Conservation (phyloP, 169 alveolate genomes). For the Sarcocystis neurona region DNA sequence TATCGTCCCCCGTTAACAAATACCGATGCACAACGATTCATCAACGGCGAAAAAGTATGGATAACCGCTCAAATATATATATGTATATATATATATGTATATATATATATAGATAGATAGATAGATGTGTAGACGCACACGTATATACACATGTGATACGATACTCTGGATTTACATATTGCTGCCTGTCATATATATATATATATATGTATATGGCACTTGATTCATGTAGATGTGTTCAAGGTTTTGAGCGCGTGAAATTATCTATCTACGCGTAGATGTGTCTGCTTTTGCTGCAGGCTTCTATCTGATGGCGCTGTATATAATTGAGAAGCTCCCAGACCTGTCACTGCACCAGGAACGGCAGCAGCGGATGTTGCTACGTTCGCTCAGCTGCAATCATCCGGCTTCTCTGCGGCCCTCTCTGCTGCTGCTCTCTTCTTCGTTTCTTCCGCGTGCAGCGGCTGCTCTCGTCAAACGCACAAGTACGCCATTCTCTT, state of each 20-base stretch:
- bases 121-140: background rate
- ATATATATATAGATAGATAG: background rate
- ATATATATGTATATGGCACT: background rate
- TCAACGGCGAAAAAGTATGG: no score
- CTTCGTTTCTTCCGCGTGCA: background rate
- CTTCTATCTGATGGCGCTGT: slow-evolving; percentile 2
- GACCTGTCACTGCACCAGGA: background rate
- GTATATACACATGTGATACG: background rate
- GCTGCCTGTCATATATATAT: background rate
- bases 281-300: background rate
- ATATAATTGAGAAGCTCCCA: background rate
- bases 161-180: no score
- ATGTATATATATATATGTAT: background rate
- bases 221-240: no score
- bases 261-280: background rate
- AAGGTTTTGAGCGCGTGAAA: background rate
- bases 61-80: background rate
- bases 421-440: background rate
- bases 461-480: background rate
- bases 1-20: no score
- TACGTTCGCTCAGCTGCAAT: background rate
- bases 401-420: background rate
- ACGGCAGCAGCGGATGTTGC: background rate
- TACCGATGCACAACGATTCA: no score
- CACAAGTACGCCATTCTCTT: background rate